Evolutionary conservation across 306 rosid species (phyloP).

Genomic region (Quercus alba): DNA sequence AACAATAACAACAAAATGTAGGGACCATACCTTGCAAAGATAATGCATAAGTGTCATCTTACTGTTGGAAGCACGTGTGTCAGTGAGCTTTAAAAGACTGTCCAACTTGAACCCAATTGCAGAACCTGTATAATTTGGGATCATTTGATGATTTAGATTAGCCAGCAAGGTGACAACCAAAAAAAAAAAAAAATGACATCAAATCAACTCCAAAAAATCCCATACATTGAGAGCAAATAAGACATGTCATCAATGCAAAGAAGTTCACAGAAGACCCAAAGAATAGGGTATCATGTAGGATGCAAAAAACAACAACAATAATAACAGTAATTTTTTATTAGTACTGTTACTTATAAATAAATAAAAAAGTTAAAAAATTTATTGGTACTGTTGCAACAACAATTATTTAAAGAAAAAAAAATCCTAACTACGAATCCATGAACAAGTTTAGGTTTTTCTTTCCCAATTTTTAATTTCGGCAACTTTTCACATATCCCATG

Average conservation of each 20-base stretch:
- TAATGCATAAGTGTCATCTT: constrained; percentile 98
- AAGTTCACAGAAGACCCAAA: not conserved
- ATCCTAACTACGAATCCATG: not conserved
- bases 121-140: constrained; percentile 58
- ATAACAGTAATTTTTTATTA: no score
- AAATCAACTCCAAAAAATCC: constrained; percentile 12
- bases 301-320: not conserved
- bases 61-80: constrained; percentile 85
- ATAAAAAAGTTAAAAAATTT: no score
- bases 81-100: constrained; percentile 89
- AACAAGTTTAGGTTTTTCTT: not conserved
- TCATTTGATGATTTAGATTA: constrained; percentile 15
- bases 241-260: not conserved
- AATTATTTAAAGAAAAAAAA: no score
- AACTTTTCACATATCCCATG: not conserved
- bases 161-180: not conserved
- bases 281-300: not conserved
- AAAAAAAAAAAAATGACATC: not conserved
- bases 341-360: no score
- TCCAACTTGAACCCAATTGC: constrained; percentile 98
- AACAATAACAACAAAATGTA: not conserved
- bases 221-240: constrained; percentile 1
- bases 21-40: constrained; percentile 81
- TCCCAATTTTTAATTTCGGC: not conserved
- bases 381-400: no score